These are phyloP conservation scores for Fraxinus excelsior DNA, from an alignment of 257 asterid genomes.

Conservation along the genomic window DNA sequence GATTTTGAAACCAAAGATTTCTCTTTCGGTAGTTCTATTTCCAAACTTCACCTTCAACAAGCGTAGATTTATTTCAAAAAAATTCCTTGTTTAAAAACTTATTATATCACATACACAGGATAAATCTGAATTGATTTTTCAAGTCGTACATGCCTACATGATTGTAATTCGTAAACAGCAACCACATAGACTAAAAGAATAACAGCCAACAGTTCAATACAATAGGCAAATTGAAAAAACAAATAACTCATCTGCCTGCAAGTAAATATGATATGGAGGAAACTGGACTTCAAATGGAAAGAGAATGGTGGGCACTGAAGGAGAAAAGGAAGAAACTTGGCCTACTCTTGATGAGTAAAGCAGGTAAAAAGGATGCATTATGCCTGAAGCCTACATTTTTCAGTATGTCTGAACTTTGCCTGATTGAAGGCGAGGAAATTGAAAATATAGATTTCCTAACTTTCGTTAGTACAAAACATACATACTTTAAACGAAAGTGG, in stretches of 20 bases:
- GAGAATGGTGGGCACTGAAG: constrained; percentile 6
- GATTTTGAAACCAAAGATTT: constrained; percentile 7
- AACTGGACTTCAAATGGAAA: not conserved
- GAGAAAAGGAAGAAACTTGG: not conserved
- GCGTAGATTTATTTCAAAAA: too few species aligned
- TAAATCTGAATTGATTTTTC: too few species aligned
- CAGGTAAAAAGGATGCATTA: not conserved
- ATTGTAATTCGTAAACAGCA: too few species aligned
- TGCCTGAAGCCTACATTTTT: not conserved
- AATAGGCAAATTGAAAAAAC: not conserved
- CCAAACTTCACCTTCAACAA: too few species aligned
- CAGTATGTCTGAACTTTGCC: not conserved
- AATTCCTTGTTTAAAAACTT: too few species aligned
- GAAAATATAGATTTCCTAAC: constrained; percentile 5
- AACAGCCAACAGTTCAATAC: not conserved
- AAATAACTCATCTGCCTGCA: constrained; percentile 5
- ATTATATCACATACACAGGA: too few species aligned
- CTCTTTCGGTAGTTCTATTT: not conserved
- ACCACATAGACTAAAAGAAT: not conserved
- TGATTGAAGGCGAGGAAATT: constrained; percentile 8
- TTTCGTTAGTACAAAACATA: too few species aligned
- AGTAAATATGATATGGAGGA: constrained; percentile 7
- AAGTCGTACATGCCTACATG: too few species aligned
- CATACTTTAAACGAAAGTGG: not conserved
- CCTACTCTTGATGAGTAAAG: not conserved